Evolutionary conservation across 176 grass and related monocot genomes (phyloP), one percentile per base, ranked within the genome.

Genomic region (Luzula sylvatica): DNA sequence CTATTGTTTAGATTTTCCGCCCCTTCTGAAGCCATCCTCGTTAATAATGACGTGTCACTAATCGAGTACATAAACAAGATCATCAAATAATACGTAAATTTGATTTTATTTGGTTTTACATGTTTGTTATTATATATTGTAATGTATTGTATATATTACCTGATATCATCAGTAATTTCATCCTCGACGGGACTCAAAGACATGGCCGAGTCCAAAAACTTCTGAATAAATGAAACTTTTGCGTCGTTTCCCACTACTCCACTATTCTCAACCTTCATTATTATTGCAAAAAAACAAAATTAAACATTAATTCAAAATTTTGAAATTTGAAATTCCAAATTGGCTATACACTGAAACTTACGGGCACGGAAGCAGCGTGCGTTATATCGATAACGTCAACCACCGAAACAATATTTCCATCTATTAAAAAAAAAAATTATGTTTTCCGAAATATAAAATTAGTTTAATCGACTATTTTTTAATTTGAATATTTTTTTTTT

Each of bases 171-270:
- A 28, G 73, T 60, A 16, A 57, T 55, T 27, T 94, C 78, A 7
- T 94, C 78, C n/a, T 87, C 75, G 0, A 74, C 14, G 13, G 75
- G 75, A 3, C 67, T 49, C 42, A 75, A 46, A 9, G 87, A 72
- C 75, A 94, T 73, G 24, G 78, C 68, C 1, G 82, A 74, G 50
- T 83, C 82, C 82, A 78, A 94, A 50, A 94, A 87, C 65, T 81
- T 80, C 51, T 94, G 82, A 45, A 94, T 83, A 58, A 77, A 50
- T 6, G 82, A 87, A 29, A 73, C 62, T 0, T 74, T 20, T 11
- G 68, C 65, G 0, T 83, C 72, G 1, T 51, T 78, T 23, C 61
- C 51, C 2, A 61, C 19, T 2, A 61, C 60, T 0, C 65, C 54
- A 17, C 8, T 76, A 47, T 17, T 80, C 51, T 94, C 78, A 44